Percentiles rank a stretch among this genome's conserved stretches.
These are phyloP conservation scores for Aspergillus vadensis DNA, from an alignment of 2,329 filamentous ascomycete genomes.

Conservation along the genomic window DNA sequence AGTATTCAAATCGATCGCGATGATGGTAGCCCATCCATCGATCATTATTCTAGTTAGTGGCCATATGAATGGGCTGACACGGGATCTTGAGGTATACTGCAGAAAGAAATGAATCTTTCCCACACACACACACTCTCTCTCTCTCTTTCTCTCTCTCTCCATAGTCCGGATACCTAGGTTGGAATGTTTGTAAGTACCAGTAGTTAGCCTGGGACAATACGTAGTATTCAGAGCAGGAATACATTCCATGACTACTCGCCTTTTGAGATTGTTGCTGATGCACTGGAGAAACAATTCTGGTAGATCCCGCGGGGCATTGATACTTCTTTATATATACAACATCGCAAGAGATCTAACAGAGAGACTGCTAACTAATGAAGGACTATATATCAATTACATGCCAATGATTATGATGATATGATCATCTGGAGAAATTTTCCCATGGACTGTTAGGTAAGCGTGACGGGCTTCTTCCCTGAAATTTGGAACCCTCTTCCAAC, in stretches of 20 bases:
- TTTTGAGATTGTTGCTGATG: not conserved
- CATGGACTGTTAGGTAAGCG: constrained; percentile 13
- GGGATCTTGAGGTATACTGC: not conserved
- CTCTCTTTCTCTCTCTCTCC: too few relatives aligned
- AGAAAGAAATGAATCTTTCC: not conserved
- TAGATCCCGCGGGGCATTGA: too few relatives aligned
- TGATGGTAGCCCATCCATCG: not conserved
- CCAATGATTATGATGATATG: not conserved
- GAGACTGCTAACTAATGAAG: too few relatives aligned
- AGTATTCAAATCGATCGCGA: not conserved
- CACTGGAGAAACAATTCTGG: too few relatives aligned
- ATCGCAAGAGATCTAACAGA: not conserved
- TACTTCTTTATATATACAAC: too few relatives aligned
- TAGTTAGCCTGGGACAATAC: too few relatives aligned
- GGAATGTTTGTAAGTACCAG: too few relatives aligned
- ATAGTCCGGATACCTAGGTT: too few relatives aligned
- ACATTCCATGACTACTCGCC: too few relatives aligned
- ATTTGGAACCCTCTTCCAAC: constrained; percentile 24
- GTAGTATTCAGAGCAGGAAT: too few relatives aligned
- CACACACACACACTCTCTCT: too few relatives aligned
- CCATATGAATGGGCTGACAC: not conserved
- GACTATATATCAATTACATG: too few relatives aligned
- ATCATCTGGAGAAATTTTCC: not conserved
- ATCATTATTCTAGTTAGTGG: not conserved
- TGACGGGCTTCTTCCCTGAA: constrained; percentile 14